Evolutionary conservation across 1,284 basidiomycete species (phyloP), one percentile per base, ranked within the genome.

Genomic region (Trametes pubescens): DNA sequence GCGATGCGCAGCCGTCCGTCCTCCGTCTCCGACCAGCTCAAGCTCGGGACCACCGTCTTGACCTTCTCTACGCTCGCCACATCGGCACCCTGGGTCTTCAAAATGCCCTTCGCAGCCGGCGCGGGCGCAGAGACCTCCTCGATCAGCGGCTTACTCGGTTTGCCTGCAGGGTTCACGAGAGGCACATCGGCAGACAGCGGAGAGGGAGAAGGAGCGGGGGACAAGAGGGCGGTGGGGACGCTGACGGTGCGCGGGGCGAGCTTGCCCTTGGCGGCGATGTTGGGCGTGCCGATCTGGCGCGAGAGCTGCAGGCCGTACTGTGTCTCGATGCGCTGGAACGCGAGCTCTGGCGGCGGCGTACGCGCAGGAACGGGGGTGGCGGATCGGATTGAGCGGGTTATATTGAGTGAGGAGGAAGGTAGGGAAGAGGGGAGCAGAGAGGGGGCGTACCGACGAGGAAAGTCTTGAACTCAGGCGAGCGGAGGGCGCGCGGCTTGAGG

Each of bases 231-330:
- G 18, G 77, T 69, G 2, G 87, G 86, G 40, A 91, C 79, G 34
- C 79, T 74, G 2, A 86, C 85, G 14, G 80, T 82, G 44, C 89
- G 85, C n/a, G 86, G 81, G 21, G 73, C 68, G 3, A 87, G 82
- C 69, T 81, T 84, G 22, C 90, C 90, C 73, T 92, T 92, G 52
- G 85, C 85, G 8, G 81, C 75, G 64, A 92, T 91, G 74, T 92
- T 92, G 6, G 90, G 90, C 0, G 83, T 87, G 29, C 82, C 82
- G 62, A 92, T 84, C 56, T 85, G 80, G 22, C 90, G 84, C 3
- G 90, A 90, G 51, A 92, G 82, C 0, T 78, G 67, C 21, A 91
- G 73, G 4, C 78, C 71, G 9, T 82, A 80, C 63, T 89, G 86
- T 0, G 81, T 80, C 76, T 92, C 90, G 51, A 91, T 84, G 11